These are phyloP conservation scores for Lolium perenne DNA, from an alignment of 176 grass and related monocot genomes.

Conservation along the genomic window DNA sequence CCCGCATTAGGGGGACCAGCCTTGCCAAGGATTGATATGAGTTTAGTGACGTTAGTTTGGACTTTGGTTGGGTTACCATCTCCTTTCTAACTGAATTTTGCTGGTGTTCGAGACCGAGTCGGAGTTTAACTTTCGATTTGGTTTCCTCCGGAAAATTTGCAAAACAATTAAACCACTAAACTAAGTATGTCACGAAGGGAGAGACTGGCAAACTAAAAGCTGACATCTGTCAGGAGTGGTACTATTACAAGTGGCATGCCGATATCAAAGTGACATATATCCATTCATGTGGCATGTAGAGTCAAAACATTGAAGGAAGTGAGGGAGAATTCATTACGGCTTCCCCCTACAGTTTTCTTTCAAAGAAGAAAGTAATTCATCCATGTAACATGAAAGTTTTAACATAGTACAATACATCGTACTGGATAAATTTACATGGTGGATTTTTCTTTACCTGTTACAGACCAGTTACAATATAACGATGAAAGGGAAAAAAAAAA, in stretches of 20 bases:
- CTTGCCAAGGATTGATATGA: background rate
- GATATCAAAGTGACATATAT: background rate
- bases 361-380: too few relatives aligned
- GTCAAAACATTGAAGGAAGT: too few relatives aligned
- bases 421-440: constrained; percentile 6
- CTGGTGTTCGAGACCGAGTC: background rate
- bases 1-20: background rate
- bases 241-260: background rate
- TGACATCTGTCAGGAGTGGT: background rate
- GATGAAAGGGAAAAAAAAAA: constrained; percentile 17
- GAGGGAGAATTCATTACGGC: too few relatives aligned
- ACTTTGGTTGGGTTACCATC: background rate
- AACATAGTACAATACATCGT: background rate
- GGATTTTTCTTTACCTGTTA: constrained; percentile 24
- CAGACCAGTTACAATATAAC: background rate
- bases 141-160: background rate
- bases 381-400: background rate
- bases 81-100: background rate
- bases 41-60: background rate
- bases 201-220: background rate
- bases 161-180: background rate
- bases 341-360: too few relatives aligned
- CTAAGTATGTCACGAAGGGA: too few relatives aligned
- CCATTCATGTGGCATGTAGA: background rate
- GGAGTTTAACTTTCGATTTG: background rate